These are phyloP conservation scores for Pichia sp. DNA, from an alignment of 1,139 yeast genomes.

Conservation along the genomic window DNA sequence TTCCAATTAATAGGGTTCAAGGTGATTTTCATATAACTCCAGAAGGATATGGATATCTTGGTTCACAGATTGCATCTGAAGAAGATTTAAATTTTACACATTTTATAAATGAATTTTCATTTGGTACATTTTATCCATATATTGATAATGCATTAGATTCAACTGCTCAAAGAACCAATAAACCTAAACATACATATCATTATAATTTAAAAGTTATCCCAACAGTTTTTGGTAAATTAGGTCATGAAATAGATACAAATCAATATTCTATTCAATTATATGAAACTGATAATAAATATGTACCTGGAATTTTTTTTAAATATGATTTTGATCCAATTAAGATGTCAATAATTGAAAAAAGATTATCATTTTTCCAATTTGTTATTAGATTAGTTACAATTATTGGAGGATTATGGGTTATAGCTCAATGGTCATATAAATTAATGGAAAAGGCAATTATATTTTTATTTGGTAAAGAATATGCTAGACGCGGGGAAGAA, in stretches of 20 bases:
- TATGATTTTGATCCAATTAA: slow-evolving; percentile 88
- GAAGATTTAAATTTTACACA: slow-evolving; percentile 74
- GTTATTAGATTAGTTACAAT: slow-evolving; percentile 74
- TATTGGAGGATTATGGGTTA: slow-evolving; percentile 60
- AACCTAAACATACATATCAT: slow-evolving; percentile 38
- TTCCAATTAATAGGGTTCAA: slow-evolving; percentile 78
- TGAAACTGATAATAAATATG: slow-evolving; percentile 30
- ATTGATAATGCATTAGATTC: slow-evolving; percentile 81
- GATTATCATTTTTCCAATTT: slow-evolving; percentile 75
- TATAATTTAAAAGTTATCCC: slow-evolving; percentile 83
- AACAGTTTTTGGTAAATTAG: slow-evolving; percentile 65
- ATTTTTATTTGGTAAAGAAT: slow-evolving; percentile 44
- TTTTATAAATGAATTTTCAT: slow-evolving; percentile 78
- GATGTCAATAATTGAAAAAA: slow-evolving; percentile 58
- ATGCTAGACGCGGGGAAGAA: slow-evolving; percentile 51
- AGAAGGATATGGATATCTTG: slow-evolving; percentile 56
- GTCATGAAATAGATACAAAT: slow-evolving; percentile 68
- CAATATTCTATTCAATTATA: slow-evolving; percentile 76
- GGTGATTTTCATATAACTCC: slow-evolving; percentile 87
- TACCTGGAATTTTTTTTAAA: slow-evolving; percentile 77
- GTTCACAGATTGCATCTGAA: slow-evolving; percentile 39
- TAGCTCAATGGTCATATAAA: slow-evolving; percentile 42
- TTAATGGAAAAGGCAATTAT: slow-evolving; percentile 39
- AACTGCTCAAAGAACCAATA: slow-evolving; percentile 51
- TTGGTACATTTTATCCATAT: slow-evolving; percentile 85